A percentile compares a stretch with the other conserved stretches of the same genome.
Conservation (phyloP, 1,284 basidiomycete species). For the Bjerkandera adusta region DNA sequence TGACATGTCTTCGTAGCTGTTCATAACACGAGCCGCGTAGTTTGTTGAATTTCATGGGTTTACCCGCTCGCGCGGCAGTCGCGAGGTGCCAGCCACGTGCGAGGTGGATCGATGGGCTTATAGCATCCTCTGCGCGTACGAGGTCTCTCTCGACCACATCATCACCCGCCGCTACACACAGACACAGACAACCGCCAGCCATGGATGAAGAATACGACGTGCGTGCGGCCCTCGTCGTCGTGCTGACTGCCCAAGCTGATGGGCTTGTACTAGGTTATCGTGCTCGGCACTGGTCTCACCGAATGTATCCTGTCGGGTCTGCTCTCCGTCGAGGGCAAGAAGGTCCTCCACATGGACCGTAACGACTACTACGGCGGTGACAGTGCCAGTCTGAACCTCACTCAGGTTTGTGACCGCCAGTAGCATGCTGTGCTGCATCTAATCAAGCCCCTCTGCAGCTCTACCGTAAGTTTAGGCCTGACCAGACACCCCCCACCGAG, state of each 20-base stretch:
- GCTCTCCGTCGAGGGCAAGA: conserved; percentile 98
- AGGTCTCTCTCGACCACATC: conserved; percentile 8
- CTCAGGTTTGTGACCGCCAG: conserved; percentile 65
- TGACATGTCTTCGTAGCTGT: no score
- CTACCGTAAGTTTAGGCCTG: conserved; percentile 92
- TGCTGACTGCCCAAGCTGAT: conserved; percentile 1
- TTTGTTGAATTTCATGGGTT: background rate
- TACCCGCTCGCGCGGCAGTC: conserved; percentile 2
- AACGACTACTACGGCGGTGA: conserved; percentile 99
- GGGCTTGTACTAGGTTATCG: conserved; percentile 67
- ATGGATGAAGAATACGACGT: conserved; percentile 94
- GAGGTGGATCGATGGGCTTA: conserved; percentile 19
- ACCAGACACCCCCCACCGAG: conserved; percentile 68
- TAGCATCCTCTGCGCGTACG: conserved; percentile 14
- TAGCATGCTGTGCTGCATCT: background rate
- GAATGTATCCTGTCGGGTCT: conserved; percentile 98
- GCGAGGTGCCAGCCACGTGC: conserved; percentile 19
- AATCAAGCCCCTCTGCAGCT: conserved; percentile 50
- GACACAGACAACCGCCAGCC: conserved; percentile 25
- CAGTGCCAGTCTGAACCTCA: conserved; percentile 95
- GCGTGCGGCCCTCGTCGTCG: conserved; percentile 25
- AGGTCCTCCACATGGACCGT: conserved; percentile 99
- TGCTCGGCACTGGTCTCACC: conserved; percentile 94
- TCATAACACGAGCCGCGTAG: background rate
- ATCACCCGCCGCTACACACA: conserved; percentile 2